phyloP scores from a whole-genome alignment of 371 early-diverging fungal genomes.

The Lichtheimia ramosa region DNA sequence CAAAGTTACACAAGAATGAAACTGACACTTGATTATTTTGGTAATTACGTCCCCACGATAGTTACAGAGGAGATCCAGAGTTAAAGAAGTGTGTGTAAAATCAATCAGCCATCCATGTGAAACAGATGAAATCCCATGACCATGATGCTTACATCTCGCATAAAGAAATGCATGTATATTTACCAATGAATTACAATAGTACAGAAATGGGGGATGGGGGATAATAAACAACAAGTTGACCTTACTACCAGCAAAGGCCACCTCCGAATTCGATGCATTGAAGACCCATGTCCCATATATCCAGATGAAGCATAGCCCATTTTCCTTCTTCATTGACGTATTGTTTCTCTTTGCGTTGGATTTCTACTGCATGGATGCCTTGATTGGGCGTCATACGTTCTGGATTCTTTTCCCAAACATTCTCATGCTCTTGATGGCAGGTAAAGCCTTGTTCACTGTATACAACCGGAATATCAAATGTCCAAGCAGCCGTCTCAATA shows the following conservation, averaged over 20 bases:
- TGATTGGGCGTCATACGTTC: constrained; percentile 29
- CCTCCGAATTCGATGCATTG: constrained; percentile 39
- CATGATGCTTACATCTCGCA: too few species aligned
- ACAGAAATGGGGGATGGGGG: neutral
- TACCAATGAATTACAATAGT: neutral
- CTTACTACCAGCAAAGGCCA: constrained; percentile 29
- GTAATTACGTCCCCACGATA: too few species aligned
- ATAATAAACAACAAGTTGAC: neutral
- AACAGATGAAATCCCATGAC: too few species aligned
- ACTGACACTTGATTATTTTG: too few species aligned
- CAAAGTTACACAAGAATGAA: too few species aligned
- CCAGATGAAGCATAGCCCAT: constrained; percentile 38
- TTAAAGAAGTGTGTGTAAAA: too few species aligned
- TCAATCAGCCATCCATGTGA: too few species aligned
- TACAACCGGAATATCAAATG: constrained; percentile 32
- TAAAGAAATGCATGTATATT: too few species aligned
- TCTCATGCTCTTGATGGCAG: constrained; percentile 45
- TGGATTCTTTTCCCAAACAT: constrained; percentile 37
- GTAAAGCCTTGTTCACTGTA: constrained; percentile 33
- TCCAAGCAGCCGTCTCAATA: constrained; percentile 38
- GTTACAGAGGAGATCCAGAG: too few species aligned
- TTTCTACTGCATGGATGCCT: constrained; percentile 23
- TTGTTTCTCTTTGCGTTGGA: constrained; percentile 21
- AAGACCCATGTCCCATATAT: constrained; percentile 43
- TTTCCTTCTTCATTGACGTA: constrained; percentile 34